Base-by-base conservation (phyloP, 1,139 yeast genomes). In the Scheffersomyces illinoinensis region DNA sequence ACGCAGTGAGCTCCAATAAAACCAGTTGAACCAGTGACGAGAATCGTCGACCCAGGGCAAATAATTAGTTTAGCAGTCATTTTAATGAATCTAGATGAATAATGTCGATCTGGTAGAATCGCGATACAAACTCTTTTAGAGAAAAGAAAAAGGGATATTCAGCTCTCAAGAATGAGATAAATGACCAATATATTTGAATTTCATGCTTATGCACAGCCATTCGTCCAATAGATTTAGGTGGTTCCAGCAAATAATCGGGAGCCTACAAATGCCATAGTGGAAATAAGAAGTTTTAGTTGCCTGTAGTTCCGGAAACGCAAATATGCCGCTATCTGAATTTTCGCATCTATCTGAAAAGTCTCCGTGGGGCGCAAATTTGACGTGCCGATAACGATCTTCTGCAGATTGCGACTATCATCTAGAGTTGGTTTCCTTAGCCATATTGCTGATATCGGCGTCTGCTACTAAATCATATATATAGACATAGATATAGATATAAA, bases 1-100 rank as follows among this genome's bases (percentile, higher is more conserved):
- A 69, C 64, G 6, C 72, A 63, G 56, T 73, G 72, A 52, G 68
- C 69, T n/a, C 79, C 80, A 56, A 76, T 71, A 57, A 70, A 76
- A 2, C 80, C 79, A 23, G 76, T 68, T 23, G 77, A 80, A 19
- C 81, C 80, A 14, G 79, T 69, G n/a, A 77, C 75, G 54, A 75
- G 73, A 20, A 74, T 43, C 51, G 50, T 18, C 3, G 50, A 47
- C 20, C 21, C 50, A 14, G 50, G 50, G 19, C 6, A 10, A n/a
- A 47, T 47, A 47, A 20, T 18, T 47, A 21, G 12, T 17, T 20
- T 21, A 5, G 50, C n/a, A n/a, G 50, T 47, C 50, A 47, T 47
- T 47, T 47, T 47, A 8, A 47, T 47, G 49, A 47, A 47, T 47
- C 12, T 14, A 20, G 20, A 18, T 12, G 18, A 46, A 46, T n/a